These are phyloP conservation scores for Plenodomus tracheiphilus DNA, from an alignment of 2,329 filamentous ascomycete genomes.

Conservation along the genomic window DNA sequence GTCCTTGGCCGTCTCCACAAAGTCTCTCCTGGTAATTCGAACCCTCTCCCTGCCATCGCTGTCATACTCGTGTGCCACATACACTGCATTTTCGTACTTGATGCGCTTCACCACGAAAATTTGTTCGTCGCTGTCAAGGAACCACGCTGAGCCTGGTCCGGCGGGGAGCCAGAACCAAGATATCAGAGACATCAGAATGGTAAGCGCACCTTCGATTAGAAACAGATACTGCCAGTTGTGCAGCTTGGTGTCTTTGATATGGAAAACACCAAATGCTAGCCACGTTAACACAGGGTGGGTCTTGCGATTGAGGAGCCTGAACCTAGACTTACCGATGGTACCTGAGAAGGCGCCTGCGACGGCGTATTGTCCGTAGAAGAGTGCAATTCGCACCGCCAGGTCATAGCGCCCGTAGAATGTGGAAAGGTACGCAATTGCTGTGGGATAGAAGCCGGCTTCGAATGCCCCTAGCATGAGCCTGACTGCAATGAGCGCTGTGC, in stretches of 20 bases:
- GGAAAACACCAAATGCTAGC: conserved; percentile 49
- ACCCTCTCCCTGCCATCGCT: conserved; percentile 7
- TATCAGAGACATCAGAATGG: conserved; percentile 33
- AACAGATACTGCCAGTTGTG: conserved; percentile 54
- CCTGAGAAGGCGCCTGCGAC: conserved; percentile 49
- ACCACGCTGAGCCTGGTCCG: conserved; percentile 32
- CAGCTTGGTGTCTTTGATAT: conserved; percentile 49
- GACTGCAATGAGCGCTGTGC: conserved; percentile 20
- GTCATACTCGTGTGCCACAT: not conserved
- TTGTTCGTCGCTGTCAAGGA: conserved; percentile 43
- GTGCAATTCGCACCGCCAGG: conserved; percentile 49
- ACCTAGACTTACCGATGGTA: conserved; percentile 42
- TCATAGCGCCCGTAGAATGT: conserved; percentile 52
- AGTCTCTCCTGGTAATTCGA: conserved; percentile 18
- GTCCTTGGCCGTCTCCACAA: conserved; percentile 19
- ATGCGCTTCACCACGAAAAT: conserved; percentile 20
- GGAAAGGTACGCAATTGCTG: conserved; percentile 58
- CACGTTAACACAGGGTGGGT: conserved; percentile 4
- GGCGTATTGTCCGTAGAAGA: conserved; percentile 50
- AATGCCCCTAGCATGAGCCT: conserved; percentile 43
- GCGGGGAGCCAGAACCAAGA: conserved; percentile 32
- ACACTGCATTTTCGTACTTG: conserved; percentile 14
- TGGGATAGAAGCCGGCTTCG: conserved; percentile 61
- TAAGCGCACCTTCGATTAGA: conserved; percentile 46
- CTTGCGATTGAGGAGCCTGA: no score